phyloP scores from a whole-genome alignment of 1,284 basidiomycete genomes.

The Apiotrichum siamense region DNA sequence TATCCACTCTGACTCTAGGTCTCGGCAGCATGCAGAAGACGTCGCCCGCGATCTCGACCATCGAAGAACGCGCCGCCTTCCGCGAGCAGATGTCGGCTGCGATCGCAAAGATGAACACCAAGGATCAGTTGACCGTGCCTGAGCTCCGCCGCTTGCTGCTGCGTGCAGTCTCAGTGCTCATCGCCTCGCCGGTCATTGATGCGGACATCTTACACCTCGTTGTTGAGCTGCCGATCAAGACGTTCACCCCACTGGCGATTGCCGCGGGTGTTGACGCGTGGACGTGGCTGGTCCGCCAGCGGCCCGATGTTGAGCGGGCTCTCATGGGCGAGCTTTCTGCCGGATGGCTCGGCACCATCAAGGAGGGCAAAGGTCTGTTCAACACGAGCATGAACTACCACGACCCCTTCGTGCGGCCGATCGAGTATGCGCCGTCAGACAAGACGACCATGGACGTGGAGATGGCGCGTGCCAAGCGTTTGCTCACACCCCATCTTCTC shows the following conservation, averaged over 20 bases:
- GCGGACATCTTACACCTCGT: constrained; percentile 81
- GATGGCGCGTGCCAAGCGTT: constrained; percentile 61
- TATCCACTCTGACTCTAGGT: constrained; percentile 21
- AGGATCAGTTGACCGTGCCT: constrained; percentile 65
- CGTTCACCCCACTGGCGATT: constrained; percentile 80
- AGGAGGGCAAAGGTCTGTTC: constrained; percentile 72
- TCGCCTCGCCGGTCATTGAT: constrained; percentile 70
- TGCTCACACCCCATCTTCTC: constrained; percentile 75
- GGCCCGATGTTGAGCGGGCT: constrained; percentile 65
- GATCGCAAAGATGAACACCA: constrained; percentile 62
- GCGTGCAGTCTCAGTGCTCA: constrained; percentile 73
- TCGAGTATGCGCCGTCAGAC: constrained; percentile 87
- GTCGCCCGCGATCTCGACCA: constrained; percentile 56
- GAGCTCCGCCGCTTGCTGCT: constrained; percentile 82
- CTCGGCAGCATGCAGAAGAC: constrained; percentile 58
- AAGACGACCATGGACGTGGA: constrained; percentile 74
- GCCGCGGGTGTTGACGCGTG: constrained; percentile 86
- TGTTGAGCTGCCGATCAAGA: constrained; percentile 80
- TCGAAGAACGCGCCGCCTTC: constrained; percentile 59
- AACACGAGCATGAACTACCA: constrained; percentile 68
- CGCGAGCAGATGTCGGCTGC: constrained; percentile 65
- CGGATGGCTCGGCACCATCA: constrained; percentile 80
- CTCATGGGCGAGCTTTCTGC: constrained; percentile 80
- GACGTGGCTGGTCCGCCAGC: constrained; percentile 92
- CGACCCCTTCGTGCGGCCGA: constrained; percentile 80